Evolutionary conservation across 345 rosid species (phyloP).

Genomic region (Citrus australasica): DNA sequence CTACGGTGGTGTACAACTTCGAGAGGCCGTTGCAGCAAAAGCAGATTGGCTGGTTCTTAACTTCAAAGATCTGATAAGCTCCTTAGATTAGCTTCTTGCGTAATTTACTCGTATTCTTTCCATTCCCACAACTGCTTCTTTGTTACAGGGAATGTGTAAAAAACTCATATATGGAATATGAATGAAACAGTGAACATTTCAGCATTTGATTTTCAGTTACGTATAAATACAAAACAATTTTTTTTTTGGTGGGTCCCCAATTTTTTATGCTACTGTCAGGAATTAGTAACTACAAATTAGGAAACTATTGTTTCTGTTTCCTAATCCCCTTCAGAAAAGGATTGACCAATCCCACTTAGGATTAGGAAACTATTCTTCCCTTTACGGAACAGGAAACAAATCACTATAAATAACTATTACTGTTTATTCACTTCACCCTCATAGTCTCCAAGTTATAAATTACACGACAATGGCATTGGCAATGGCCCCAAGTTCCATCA

Average conservation of each 20-base stretch:
- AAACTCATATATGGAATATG: background rate
- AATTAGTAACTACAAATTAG: background rate
- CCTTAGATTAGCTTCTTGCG: slow-evolving; percentile 37
- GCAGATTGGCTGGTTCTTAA: slow-evolving; percentile 87
- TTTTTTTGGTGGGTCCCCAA: background rate
- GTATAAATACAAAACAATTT: background rate
- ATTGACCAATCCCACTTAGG: no score
- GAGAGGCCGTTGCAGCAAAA: slow-evolving; percentile 77
- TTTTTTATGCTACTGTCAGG: background rate
- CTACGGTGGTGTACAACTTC: slow-evolving; percentile 81
- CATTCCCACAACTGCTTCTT: background rate
- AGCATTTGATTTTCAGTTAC: background rate
- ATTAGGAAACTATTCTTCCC: background rate
- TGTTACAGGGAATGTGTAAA: background rate
- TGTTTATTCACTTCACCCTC: background rate
- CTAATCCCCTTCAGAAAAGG: background rate
- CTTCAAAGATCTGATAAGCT: slow-evolving; percentile 55
- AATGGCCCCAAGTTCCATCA: background rate
- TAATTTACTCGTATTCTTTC: background rate
- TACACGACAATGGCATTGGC: background rate
- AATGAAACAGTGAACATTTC: background rate
- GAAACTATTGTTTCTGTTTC: background rate
- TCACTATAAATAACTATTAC: background rate
- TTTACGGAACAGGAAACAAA: background rate
- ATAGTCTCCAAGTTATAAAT: background rate